Conservation (phyloP, 805 yeast genomes). For the Wickerhamia fluorescens region DNA sequence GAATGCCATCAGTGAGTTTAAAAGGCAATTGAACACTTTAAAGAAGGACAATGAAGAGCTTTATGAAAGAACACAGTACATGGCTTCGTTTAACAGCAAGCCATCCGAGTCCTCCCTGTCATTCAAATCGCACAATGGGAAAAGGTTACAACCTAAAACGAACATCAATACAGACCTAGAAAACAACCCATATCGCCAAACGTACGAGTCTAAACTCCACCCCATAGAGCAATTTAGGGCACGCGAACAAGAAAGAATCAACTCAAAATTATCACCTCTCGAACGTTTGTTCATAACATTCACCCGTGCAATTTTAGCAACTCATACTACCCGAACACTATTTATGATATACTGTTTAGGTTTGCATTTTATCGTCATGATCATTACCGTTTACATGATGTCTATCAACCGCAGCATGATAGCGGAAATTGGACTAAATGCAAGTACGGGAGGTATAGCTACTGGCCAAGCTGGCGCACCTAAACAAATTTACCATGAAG, state of each 20-base stretch:
- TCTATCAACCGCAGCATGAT: slow-evolving; percentile 38
- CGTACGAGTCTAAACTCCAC: slow-evolving; percentile 71
- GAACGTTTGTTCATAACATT: slow-evolving; percentile 72
- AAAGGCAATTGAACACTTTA: slow-evolving; percentile 54
- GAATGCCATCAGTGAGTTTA: slow-evolving; percentile 48
- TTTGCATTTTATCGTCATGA: slow-evolving; percentile 66
- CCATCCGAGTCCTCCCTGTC: slow-evolving; percentile 5
- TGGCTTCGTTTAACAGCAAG: slow-evolving; percentile 43
- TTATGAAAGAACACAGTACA: slow-evolving; percentile 68
- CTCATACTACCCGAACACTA: slow-evolving; percentile 61
- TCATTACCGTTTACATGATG: slow-evolving; percentile 51
- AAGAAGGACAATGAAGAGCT: slow-evolving; percentile 71
- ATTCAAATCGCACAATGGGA: slow-evolving; percentile 10
- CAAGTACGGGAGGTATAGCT: slow-evolving; percentile 36
- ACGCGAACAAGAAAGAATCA: slow-evolving; percentile 68
- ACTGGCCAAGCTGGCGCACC: slow-evolving; percentile 9
- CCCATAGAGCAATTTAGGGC: slow-evolving; percentile 80
- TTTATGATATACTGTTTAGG: slow-evolving; percentile 70
- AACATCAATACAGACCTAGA: slow-evolving; percentile 40
- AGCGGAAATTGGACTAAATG: slow-evolving; percentile 38
- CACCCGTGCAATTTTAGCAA: slow-evolving; percentile 70
- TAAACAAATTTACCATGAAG: slow-evolving; percentile 2
- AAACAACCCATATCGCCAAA: slow-evolving; percentile 47
- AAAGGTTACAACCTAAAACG: slow-evolving; percentile 24
- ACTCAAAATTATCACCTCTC: slow-evolving; percentile 63